Base-by-base conservation (phyloP, 768 basidiomycete species). In the Russula ochroleuca region DNA sequence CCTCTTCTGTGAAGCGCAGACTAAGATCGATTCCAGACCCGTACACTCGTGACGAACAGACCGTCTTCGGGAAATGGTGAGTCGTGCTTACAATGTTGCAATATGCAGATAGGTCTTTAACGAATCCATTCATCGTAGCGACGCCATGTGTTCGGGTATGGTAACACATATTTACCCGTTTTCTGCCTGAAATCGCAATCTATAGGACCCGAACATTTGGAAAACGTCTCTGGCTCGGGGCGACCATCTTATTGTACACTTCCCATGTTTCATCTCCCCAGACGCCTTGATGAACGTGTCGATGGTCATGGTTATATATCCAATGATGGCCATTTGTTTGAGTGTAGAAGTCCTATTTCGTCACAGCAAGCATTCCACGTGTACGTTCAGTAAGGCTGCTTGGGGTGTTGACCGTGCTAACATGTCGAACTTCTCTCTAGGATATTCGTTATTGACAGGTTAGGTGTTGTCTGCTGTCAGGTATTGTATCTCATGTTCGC, bases 321-420 rank as follows among this genome's bases (percentile, higher is more conserved):
- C 1, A 74, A 73, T 33, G 84, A 86, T 56, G 84, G 85, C 0
- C 85, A 86, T 69, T 67, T 75, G 19, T 86, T 84, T 60, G 28
- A 70, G 0, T 86, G 84, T 71, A 75, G 75, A 59, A 83, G 84
- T 66, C 85, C 85, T 1, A 75, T 73, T 0, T 73, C 79, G 9
- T 71, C 80, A 71, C 80, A 79, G 23, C 83, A 80, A 67, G 77
- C 84, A 0, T 85, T 80, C 73, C 84, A 86, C 69, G 82, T 86
- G 82, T 85, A 69, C 60, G 83, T 78, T 1, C 21, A 37, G 3
- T 14, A 10, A 2, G 13, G 23, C 5, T n/a, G n/a, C 8, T 15
- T 6, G 8, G 17, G 19, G 0, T 9, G n/a, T 17, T 35, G 28
- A 8, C 23, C n/a, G n/a, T n/a, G 37, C 49, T 51, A 11, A 59